Evolutionary conservation across 2,329 filamentous ascomycete genomes (phyloP), one percentile per base, ranked within the genome.

Genomic region (Venturia asperata): DNA sequence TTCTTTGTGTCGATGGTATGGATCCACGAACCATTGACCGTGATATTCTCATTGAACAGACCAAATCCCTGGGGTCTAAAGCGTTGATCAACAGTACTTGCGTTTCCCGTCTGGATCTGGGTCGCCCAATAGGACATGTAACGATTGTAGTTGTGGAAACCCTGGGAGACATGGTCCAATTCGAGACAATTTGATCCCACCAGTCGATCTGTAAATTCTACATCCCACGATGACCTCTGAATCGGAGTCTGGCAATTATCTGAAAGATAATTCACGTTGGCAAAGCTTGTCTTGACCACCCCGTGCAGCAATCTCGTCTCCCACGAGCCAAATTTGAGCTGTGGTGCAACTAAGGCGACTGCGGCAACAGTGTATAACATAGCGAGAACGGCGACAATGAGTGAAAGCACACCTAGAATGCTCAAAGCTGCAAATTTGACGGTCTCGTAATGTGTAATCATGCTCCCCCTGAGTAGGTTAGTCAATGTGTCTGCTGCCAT

Each of bases 281-380:
- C 86, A 69, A 89, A 92, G 0, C 81, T 81, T 0, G 86, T 76
- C 27, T 78, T 77, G 0, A 91, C 85, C 2, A 80, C 74, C 0
- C 86, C 87, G 15, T 77, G 73, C 41, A 92, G 71, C 0, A 78
- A 69, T 64, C 71, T 78, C 1, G 73, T 66, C 52, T 86, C 74
- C 77, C 82, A 83, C 1, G 73, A 72, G 0, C 85, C 84, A 67
- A 82, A 83, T 64, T 82, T 85, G 7, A 93, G 79, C 70, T 89
- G 88, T 0, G 90, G 90, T 2, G 88, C 82, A 0, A 93, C 88
- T 70, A 93, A 78, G 10, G 89, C 86, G 68, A 91, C 87, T 0
- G 88, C 88, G 0, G 90, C 90, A 1, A 89, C 89, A 0, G 88
- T 91, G 72, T 92, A 94, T 6, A 93, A 80, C 70, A 88, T 85